Evolutionary conservation across 495 filamentous ascomycete genomes (phyloP).

Genomic region (Talaromyces liani): DNA sequence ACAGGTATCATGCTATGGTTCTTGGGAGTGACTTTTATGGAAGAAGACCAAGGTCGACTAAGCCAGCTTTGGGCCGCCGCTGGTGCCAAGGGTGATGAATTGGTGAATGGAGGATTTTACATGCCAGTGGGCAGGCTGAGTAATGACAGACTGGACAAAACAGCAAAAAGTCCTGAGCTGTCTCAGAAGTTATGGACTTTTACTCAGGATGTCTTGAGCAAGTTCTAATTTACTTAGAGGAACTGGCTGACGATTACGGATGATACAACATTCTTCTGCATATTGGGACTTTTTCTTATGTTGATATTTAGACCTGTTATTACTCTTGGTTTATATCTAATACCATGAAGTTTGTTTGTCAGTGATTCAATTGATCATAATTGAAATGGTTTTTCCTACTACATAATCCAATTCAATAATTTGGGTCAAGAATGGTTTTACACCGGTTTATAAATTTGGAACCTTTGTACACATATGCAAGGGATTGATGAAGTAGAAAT

Average conservation of each 20-base stretch:
- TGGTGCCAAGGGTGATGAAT: slow-evolving; percentile 13
- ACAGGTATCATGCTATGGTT: slow-evolving; percentile 3
- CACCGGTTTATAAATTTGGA: too few relatives aligned
- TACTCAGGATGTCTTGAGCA: slow-evolving; percentile 4
- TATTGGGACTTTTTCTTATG: neutral
- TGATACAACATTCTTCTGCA: neutral
- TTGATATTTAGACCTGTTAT: neutral
- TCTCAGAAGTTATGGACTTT: neutral
- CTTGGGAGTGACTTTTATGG: slow-evolving; percentile 16
- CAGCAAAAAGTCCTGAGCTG: neutral
- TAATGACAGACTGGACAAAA: slow-evolving; percentile 4
- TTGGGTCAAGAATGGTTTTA: too few relatives aligned
- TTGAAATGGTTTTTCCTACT: neutral
- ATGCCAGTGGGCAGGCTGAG: slow-evolving; percentile 28
- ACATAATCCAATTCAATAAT: too few relatives aligned
- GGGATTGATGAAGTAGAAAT: neutral
- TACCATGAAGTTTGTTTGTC: neutral
- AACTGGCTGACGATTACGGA: neutral
- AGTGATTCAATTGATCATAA: neutral
- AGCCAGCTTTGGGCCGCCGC: slow-evolving; percentile 37
- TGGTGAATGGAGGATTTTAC: slow-evolving; percentile 30
- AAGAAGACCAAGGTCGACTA: slow-evolving; percentile 21
- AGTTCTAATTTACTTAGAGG: neutral
- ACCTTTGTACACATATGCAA: neutral
- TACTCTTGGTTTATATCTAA: neutral